phyloP scores from a whole-genome alignment of 345 rosid species.

The Eutrema heterophyllum region DNA sequence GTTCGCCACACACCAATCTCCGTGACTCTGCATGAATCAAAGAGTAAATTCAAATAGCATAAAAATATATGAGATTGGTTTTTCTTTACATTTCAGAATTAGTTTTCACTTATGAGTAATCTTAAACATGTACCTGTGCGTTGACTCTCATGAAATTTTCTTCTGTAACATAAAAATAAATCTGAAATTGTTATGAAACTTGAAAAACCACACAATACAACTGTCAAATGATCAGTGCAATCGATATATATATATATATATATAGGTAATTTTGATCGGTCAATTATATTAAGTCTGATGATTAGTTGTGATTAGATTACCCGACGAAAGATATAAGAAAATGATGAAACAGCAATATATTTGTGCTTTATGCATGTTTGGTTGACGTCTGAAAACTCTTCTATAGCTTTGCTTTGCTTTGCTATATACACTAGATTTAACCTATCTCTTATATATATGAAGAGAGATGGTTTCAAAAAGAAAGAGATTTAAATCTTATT shows the following conservation, averaged over 20 bases:
- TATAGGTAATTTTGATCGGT: neutral
- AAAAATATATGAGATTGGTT: neutral
- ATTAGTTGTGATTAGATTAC: neutral
- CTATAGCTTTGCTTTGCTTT: neutral
- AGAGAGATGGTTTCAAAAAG: no score
- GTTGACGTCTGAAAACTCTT: neutral
- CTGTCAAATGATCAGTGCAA: neutral
- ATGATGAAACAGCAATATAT: constrained; percentile 2
- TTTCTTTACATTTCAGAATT: neutral
- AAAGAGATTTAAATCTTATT: no score
- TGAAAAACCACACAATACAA: neutral
- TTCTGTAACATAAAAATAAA: neutral
- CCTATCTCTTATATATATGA: neutral
- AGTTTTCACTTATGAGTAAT: neutral
- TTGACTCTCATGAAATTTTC: neutral
- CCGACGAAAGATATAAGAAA: neutral
- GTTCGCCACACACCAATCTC: constrained; percentile 21
- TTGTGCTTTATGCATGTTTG: constrained; percentile 14
- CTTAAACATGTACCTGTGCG: constrained; percentile 3
- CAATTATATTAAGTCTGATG: neutral
- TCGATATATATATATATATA: no score
- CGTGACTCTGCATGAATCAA: neutral
- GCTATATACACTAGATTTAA: neutral
- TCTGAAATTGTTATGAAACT: neutral
- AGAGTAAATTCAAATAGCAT: neutral